Base-by-base conservation (phyloP, 176 grass and related monocot genomes). In the Avena atlantica region DNA sequence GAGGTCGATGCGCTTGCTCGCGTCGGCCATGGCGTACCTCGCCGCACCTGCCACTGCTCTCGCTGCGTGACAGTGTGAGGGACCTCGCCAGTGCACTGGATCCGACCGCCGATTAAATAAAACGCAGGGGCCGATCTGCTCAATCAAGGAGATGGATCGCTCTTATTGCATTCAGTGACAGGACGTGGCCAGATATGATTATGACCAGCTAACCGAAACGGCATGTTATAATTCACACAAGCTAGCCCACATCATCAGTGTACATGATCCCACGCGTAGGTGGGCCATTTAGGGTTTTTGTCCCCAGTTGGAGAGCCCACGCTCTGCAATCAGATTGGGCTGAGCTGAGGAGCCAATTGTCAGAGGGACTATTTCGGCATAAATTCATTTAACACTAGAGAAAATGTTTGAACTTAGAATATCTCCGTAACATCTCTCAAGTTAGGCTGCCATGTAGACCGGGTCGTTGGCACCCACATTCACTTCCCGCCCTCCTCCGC, bases 1-100 rank as follows among this genome's bases (percentile, higher is more conserved):
- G 62, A 98, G 89, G 44, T 96, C 70, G 76, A 98, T 87, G 72
- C 74, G 80, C 67, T 81, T 94, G 78, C 66, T 86, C 20, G 92
- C 72, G 27, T 92, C 78, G 82, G 89, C 78, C 81, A 52, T 67
- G 68, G 2, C 44, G 56, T 7, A 23, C 59, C 23, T 25, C 20
- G 20, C 13, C 9, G 19, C 40, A 47, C 20, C 21, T 34, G 10
- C 12, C 75, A 24, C 16, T 19, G 12, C 31, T 74, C 68, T 77
- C 17, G 12, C 70, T 7, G 12, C 27, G 9, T 25, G 24, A 31
- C 45, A 2, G 44, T 19, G 23, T 12, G 15, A 72, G 34, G 42
- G 86, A 78, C 62, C 27, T 77, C 83, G 51, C 12, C 60, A 11
- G 27, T 69, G 8, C 24, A 58, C 9, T 48, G 40, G 40, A 42